Conservation (phyloP, 192 early-diverging fungal species). For the Diversispora eburnea region DNA sequence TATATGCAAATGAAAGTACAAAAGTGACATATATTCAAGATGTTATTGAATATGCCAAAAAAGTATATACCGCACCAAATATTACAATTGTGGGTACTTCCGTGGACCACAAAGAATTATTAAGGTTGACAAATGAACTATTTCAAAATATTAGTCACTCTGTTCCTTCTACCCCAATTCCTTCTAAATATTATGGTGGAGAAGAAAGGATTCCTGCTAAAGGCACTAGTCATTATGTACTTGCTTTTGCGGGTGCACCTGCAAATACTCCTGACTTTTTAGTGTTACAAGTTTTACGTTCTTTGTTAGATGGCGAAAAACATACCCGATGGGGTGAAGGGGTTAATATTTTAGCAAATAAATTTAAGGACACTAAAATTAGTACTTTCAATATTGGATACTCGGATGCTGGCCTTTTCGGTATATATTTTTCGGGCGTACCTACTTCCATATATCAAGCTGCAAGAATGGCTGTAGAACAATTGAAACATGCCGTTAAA, state of each 20-base stretch:
- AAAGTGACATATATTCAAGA: slow-evolving; percentile 59
- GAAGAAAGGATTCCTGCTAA: slow-evolving; percentile 72
- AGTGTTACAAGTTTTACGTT: slow-evolving; percentile 59
- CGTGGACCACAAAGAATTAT: slow-evolving; percentile 69
- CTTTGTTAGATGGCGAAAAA: slow-evolving; percentile 57
- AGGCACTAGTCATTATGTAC: slow-evolving; percentile 62
- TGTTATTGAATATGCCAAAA: slow-evolving; percentile 69
- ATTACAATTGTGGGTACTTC: slow-evolving; percentile 85
- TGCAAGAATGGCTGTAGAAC: slow-evolving; percentile 52
- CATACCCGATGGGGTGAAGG: slow-evolving; percentile 62
- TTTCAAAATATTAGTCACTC: slow-evolving; percentile 49
- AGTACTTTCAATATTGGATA: slow-evolving; percentile 82
- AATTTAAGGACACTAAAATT: slow-evolving; percentile 52
- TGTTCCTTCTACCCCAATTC: slow-evolving; percentile 28
- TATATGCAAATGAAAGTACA: slow-evolving; percentile 73
- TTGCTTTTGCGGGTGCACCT: slow-evolving; percentile 77
- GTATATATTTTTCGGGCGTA: slow-evolving; percentile 65
- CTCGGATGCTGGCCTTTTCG: slow-evolving; percentile 90
- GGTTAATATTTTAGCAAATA: slow-evolving; percentile 59
- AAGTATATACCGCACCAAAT: slow-evolving; percentile 67
- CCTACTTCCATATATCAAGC: slow-evolving; percentile 60
- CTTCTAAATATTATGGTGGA: slow-evolving; percentile 79
- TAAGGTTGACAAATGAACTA: slow-evolving; percentile 59
- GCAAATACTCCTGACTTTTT: slow-evolving; percentile 57
- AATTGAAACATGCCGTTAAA: slow-evolving; percentile 56